Base-by-base conservation (phyloP, 352 stramenopile genomes). In the Pilasporangium apinafurcum region DNA sequence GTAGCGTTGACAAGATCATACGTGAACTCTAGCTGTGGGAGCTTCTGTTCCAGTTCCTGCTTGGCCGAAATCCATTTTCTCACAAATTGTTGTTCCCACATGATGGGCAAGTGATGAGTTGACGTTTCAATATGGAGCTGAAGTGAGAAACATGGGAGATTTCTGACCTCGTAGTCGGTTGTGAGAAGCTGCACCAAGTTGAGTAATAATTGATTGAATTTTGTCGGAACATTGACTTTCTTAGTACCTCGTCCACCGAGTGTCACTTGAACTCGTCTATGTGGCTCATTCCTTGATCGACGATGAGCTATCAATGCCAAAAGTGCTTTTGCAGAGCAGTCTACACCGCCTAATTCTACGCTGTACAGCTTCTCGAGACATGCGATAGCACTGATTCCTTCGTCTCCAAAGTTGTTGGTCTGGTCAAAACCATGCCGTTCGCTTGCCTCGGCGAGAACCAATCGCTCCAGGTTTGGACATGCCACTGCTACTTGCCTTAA, bases 391-490 rank as follows among this genome's bases (percentile, higher is more conserved):
- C 30, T 21, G 8, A 68, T 37, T 28, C 59, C 53, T 4, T 30
- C 22, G 5, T 40, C 44, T 14, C 49, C 55, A 30, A 67, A 51
- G 16, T 28, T 37, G 44, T 67, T 67, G 25, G 48, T 67, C 16
- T 43, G 37, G 28, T 59, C 59, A 44, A 64, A 56, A 5, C 59
- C 59, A 22, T 68, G 59, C 5, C 46, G 49, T 12, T 34, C 28
- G 10, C 46, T 53, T 32, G 41, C 41, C 37, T 68, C 59, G 0
- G 52, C 37, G 2, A 68, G 24, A 2, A 40, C 37, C 25, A 68
- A 27, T 2, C 21, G 22, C 26, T 68, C 41, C 8, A 68, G 26
- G 17, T 43, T 16, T 6, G 44, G 49, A 20, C 53, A 68, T 13
- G 22, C 20, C 26, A 36, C 33, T 5, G 38, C 36, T 20, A 68